phyloP scores from a whole-genome alignment of 2,329 filamentous ascomycete genomes.

The Fusarium pseudograminearum region DNA sequence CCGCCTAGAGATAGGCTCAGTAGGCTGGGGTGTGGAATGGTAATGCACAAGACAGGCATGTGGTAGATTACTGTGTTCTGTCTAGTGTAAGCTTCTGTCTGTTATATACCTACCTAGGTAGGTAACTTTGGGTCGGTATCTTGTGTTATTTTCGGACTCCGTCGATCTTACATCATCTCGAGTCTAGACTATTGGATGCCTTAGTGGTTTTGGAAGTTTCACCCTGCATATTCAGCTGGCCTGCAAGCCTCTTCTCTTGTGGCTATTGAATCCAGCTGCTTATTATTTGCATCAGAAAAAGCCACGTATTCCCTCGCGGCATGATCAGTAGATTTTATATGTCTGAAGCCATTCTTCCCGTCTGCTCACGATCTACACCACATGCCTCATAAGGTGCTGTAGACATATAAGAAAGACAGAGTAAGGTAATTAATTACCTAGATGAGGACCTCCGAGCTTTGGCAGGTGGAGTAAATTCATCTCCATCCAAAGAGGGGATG shows the following conservation, averaged over 20 bases:
- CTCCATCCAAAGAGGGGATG: neutral
- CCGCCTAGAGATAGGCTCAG: too few relatives aligned
- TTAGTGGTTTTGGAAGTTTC: neutral
- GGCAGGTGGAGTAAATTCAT: neutral
- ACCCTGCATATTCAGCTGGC: slow-evolving; percentile 1
- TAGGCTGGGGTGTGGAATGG: neutral
- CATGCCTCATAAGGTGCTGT: neutral
- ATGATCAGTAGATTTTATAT: too few relatives aligned
- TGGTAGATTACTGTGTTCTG: neutral
- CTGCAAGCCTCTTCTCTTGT: neutral
- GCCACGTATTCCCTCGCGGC: neutral
- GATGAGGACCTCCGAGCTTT: neutral
- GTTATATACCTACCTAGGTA: too few relatives aligned
- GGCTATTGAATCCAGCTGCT: neutral
- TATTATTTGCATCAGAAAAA: neutral
- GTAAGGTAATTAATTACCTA: neutral
- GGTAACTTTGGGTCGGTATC: too few relatives aligned
- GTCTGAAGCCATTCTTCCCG: neutral
- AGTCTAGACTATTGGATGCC: neutral
- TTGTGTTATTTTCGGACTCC: neutral
- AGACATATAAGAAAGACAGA: neutral
- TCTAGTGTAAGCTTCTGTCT: neutral
- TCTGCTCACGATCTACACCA: neutral
- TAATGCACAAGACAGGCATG: neutral
- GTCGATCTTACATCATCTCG: neutral